Evolutionary conservation across 2,329 filamentous ascomycete species (phyloP).

Genomic region (Chrysosporium keratinophilum): DNA sequence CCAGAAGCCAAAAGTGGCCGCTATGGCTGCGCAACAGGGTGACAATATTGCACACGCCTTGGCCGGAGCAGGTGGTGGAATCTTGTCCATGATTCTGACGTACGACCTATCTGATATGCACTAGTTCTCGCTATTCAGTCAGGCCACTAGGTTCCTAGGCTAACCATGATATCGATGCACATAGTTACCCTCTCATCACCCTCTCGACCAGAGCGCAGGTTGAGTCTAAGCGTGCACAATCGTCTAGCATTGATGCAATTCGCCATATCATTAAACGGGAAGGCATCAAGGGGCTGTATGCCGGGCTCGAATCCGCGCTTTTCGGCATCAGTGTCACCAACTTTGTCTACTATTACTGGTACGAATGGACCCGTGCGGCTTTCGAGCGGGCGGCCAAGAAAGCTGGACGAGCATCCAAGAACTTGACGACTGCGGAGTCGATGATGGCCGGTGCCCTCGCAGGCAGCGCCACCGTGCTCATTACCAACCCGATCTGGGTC

Average conservation of each 20-base stretch:
- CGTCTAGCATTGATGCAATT: slow-evolving; percentile 71
- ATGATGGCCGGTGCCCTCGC: slow-evolving; percentile 94
- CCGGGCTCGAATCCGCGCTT: slow-evolving; percentile 83
- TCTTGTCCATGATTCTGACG: slow-evolving; percentile 93
- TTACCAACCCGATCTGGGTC: slow-evolving; percentile 99
- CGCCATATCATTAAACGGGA: slow-evolving; percentile 83
- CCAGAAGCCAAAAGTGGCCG: slow-evolving; percentile 37
- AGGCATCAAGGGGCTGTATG: slow-evolving; percentile 78
- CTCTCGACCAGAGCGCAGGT: slow-evolving; percentile 96
- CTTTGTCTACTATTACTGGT: slow-evolving; percentile 99
- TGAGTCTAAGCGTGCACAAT: slow-evolving; percentile 85
- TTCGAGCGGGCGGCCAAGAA: slow-evolving; percentile 67
- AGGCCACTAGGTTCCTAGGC: neutral
- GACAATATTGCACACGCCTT: slow-evolving; percentile 96
- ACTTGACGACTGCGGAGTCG: slow-evolving; percentile 80
- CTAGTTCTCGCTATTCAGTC: neutral
- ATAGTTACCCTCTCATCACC: slow-evolving; percentile 87
- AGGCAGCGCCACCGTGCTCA: slow-evolving; percentile 82
- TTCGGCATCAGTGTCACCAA: slow-evolving; percentile 98
- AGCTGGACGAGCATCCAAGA: slow-evolving; percentile 62
- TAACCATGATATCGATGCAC: neutral
- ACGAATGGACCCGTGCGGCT: slow-evolving; percentile 85
- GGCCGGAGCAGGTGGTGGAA: slow-evolving; percentile 82
- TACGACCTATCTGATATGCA: slow-evolving; percentile 33
- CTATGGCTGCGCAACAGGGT: slow-evolving; percentile 66